These are phyloP conservation scores for Hypomyces perniciosus DNA, from an alignment of 2,329 filamentous ascomycete species.

Conservation along the genomic window DNA sequence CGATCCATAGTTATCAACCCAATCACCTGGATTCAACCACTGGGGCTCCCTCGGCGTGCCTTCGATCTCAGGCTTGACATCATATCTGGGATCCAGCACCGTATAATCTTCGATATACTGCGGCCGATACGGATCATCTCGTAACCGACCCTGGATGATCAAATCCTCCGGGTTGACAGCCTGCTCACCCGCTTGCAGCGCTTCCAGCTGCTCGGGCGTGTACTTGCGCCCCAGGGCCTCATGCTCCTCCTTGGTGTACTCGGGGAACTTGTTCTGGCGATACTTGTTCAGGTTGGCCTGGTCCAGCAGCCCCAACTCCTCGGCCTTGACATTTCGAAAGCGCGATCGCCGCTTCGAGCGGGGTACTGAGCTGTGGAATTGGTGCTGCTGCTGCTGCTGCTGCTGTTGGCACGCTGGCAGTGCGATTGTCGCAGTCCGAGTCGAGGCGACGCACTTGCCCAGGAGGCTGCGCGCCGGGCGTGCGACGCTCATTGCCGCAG, in stretches of 20 bases:
- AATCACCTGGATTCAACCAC: slow-evolving; percentile 58
- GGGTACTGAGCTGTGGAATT: slow-evolving; percentile 47
- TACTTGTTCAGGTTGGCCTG: slow-evolving; percentile 40
- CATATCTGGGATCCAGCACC: slow-evolving; percentile 68
- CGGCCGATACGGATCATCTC: slow-evolving; percentile 65
- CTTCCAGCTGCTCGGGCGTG: slow-evolving; percentile 72
- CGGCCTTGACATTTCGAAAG: slow-evolving; percentile 48
- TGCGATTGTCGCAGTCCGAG: slow-evolving; percentile 18
- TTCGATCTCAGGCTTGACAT: slow-evolving; percentile 54
- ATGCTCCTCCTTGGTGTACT: slow-evolving; percentile 63
- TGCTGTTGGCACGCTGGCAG: slow-evolving; percentile 10
- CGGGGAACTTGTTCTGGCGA: slow-evolving; percentile 46
- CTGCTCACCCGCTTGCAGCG: slow-evolving; percentile 73
- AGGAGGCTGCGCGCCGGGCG: slow-evolving; percentile 49
- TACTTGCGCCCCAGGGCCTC: slow-evolving; percentile 60
- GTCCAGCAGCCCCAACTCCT: slow-evolving; percentile 44
- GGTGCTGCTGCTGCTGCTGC: slow-evolving; percentile 19
- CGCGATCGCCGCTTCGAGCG: slow-evolving; percentile 42
- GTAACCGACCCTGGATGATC: slow-evolving; percentile 63
- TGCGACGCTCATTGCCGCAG: slow-evolving; percentile 47
- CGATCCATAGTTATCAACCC: slow-evolving; percentile 47
- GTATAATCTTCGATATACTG: slow-evolving; percentile 80
- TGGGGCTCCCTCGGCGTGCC: slow-evolving; percentile 46
- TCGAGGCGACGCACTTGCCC: slow-evolving; percentile 41
- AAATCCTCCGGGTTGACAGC: slow-evolving; percentile 71